These are phyloP conservation scores for Boehmeria nivea DNA, from an alignment of 306 rosid species.

Conservation along the genomic window DNA sequence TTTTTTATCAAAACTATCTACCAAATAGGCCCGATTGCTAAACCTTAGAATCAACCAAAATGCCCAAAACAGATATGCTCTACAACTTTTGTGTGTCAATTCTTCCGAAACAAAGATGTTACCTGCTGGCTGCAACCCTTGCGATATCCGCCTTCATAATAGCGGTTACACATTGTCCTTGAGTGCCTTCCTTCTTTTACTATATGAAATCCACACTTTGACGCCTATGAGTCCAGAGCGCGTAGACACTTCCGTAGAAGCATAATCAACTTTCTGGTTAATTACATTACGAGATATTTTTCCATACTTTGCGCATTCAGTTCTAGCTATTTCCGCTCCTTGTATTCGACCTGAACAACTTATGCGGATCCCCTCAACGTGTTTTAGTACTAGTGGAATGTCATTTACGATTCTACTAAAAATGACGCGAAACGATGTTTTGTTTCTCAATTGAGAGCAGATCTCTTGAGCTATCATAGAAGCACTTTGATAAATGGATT, in stretches of 20 bases:
- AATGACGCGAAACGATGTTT: neutral
- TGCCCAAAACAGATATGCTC: too few relatives aligned
- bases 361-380: neutral
- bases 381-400: neutral
- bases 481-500: slow-evolving; percentile 5
- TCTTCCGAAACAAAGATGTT: too few relatives aligned
- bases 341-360: neutral
- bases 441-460: neutral
- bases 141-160: too few relatives aligned
- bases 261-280: slow-evolving; percentile 11
- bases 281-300: slow-evolving; percentile 12
- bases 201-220: neutral
- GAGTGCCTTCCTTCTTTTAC: neutral
- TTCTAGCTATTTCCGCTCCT: slow-evolving; percentile 1
- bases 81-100: too few relatives aligned
- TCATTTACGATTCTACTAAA: neutral
- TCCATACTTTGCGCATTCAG: slow-evolving; percentile 3
- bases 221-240: neutral
- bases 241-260: neutral
- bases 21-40: too few relatives aligned
- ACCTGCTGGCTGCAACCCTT: too few relatives aligned
- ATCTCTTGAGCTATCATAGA: neutral
- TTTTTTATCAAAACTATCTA: too few relatives aligned
- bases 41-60: too few relatives aligned
- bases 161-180: too few relatives aligned